phyloP scores from a whole-genome alignment of 257 asterid genomes.

The Solanum okadae region DNA sequence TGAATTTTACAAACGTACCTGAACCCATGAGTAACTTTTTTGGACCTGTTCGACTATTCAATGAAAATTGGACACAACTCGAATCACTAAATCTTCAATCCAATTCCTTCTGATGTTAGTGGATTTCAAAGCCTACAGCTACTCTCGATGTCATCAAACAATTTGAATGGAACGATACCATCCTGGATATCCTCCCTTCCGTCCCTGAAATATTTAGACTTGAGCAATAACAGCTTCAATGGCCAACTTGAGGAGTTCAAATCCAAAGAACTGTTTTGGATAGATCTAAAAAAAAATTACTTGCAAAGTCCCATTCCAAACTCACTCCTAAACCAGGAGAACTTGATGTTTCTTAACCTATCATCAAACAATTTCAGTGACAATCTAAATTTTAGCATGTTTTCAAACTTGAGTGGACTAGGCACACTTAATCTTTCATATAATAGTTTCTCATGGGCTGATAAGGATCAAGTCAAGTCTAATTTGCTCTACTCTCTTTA shows the following conservation, averaged over 20 bases:
- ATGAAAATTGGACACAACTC: not conserved
- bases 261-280: no score
- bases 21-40: not conserved
- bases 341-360: not conserved
- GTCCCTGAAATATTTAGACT: no score
- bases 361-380: not conserved
- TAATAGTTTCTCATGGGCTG: not conserved
- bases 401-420: not conserved
- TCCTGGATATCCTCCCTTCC: no score
- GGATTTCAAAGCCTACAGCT: not conserved
- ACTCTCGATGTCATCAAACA: not conserved
- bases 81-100: not conserved
- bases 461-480: not conserved
- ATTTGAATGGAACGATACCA: not conserved
- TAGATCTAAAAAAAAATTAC: no score
- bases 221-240: no score
- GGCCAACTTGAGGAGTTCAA: no score
- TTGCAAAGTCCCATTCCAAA: no score
- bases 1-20: constrained; percentile 1
- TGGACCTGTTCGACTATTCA: not conserved
- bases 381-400: not conserved
- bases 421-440: not conserved
- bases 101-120: not conserved
- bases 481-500: not conserved
- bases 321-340: not conserved